Conservation (phyloP, 2,329 filamentous ascomycete genomes). For the Aspergillus aculeatus region DNA sequence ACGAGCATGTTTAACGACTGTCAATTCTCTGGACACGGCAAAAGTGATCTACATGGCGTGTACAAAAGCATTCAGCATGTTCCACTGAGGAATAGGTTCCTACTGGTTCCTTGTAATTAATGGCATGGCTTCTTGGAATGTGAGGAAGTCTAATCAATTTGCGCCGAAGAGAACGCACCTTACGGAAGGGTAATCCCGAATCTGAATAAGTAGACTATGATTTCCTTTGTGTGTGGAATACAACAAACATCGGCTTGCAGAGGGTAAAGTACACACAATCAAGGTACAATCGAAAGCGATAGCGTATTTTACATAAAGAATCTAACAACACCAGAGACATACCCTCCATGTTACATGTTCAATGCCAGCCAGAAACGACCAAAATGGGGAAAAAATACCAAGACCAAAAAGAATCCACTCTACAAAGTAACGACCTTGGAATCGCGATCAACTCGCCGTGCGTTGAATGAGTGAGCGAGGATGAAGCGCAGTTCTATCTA, state of each 20-base stretch:
- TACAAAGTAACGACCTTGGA: not conserved
- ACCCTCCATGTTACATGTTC: conserved; percentile 17
- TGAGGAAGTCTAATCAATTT: too few species aligned
- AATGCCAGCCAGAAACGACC: conserved; percentile 4
- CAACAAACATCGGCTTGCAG: not conserved
- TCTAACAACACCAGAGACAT: conserved; percentile 11
- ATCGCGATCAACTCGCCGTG: not conserved
- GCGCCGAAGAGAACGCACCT: not conserved
- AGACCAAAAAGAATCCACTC: not conserved
- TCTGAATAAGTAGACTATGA: not conserved
- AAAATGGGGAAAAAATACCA: not conserved
- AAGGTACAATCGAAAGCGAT: conserved; percentile 11
- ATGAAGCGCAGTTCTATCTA: not conserved
- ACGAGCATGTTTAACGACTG: not conserved
- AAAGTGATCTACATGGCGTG: not conserved
- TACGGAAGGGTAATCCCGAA: not conserved
- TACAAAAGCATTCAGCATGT: not conserved
- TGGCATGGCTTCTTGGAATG: not conserved
- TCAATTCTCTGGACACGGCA: not conserved
- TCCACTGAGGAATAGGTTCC: not conserved
- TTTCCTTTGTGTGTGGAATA: not conserved
- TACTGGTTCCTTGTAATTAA: not conserved
- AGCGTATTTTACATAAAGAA: conserved; percentile 20
- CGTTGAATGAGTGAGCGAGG: not conserved
- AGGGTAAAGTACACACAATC: conserved; percentile 10